Conservation (phyloP, 768 basidiomycete genomes). For the Pholiota conissans region DNA sequence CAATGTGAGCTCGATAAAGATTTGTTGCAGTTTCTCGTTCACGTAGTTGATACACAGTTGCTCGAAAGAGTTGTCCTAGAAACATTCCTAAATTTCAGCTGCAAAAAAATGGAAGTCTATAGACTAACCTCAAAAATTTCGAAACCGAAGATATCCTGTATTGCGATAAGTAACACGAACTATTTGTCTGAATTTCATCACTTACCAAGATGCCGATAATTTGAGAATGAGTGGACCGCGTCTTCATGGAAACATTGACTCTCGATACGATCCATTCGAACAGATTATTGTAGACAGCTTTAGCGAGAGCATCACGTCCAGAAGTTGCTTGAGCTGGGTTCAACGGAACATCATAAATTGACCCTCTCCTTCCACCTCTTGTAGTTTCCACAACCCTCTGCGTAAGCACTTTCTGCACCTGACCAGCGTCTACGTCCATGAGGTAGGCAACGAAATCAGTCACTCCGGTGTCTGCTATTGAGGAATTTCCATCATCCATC, state of each 20-base stretch:
- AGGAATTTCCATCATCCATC: slow-evolving; percentile 86
- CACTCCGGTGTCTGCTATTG: slow-evolving; percentile 79
- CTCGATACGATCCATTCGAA: slow-evolving; percentile 99
- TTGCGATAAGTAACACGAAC: slow-evolving; percentile 1
- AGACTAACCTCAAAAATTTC: slow-evolving; percentile 87
- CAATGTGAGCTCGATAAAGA: slow-evolving; percentile 97
- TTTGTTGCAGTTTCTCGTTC: slow-evolving; percentile 99
- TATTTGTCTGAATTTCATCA: slow-evolving; percentile 3
- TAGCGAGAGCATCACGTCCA: slow-evolving; percentile 88
- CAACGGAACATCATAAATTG: slow-evolving; percentile 94
- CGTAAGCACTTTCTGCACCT: slow-evolving; percentile 87
- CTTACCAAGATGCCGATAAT: slow-evolving; percentile 90
- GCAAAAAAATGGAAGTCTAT: not conserved
- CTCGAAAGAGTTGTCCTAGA: slow-evolving; percentile 90
- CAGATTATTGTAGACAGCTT: slow-evolving; percentile 96
- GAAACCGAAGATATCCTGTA: slow-evolving; percentile 95
- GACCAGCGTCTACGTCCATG: slow-evolving; percentile 79
- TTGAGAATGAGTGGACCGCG: slow-evolving; percentile 68
- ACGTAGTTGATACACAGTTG: slow-evolving; percentile 99
- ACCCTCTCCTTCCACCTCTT: slow-evolving; percentile 88
- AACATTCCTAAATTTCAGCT: not conserved
- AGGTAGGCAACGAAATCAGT: slow-evolving; percentile 94
- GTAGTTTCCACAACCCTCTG: slow-evolving; percentile 89
- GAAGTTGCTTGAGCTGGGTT: slow-evolving; percentile 90
- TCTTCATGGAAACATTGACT: slow-evolving; percentile 95